phyloP scores from a whole-genome alignment of 495 filamentous ascomycete species.

The Neurospora sp. region DNA sequence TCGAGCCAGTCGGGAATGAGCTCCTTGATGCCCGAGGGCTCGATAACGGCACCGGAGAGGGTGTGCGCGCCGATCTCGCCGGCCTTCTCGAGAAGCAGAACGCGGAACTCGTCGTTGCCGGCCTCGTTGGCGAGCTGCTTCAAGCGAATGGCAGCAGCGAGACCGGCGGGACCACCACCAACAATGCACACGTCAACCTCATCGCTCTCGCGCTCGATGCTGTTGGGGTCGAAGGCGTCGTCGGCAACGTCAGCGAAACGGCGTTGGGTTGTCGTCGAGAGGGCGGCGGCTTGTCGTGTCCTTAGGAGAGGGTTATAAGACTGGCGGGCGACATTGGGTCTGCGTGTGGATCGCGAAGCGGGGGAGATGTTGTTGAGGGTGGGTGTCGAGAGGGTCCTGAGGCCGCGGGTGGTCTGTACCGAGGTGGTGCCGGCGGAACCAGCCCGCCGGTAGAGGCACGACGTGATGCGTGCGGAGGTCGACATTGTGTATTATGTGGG shows the following conservation, averaged over 20 bases:
- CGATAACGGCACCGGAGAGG: conserved; percentile 88
- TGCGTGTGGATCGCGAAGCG: not conserved
- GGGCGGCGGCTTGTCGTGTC: not conserved
- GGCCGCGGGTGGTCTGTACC: conserved; percentile 4
- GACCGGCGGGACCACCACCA: conserved; percentile 85
- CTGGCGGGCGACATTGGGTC: conserved; percentile 1
- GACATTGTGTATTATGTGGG: conserved; percentile 11
- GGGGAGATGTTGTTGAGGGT: conserved; percentile 2
- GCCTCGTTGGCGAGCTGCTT: conserved; percentile 93
- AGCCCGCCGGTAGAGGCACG: conserved; percentile 19
- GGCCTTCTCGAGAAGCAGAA: conserved; percentile 89
- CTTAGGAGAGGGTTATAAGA: not conserved
- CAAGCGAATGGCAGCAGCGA: conserved; percentile 84
- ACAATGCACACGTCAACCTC: conserved; percentile 95
- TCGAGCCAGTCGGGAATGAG: conserved; percentile 89
- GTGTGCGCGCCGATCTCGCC: conserved; percentile 93
- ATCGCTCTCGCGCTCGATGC: conserved; percentile 77
- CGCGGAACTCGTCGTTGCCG: conserved; percentile 93
- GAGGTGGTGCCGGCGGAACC: conserved; percentile 4
- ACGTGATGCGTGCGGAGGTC: conserved; percentile 18
- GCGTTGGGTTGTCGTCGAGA: conserved; percentile 36
- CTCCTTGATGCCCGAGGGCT: conserved; percentile 82
- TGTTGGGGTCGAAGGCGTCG: conserved; percentile 59
- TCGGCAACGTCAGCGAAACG: conserved; percentile 37
- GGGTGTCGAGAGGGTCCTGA: conserved; percentile 12